Evolutionary conservation across 495 filamentous ascomycete genomes (phyloP).

Genomic region (Xylaria longipes): DNA sequence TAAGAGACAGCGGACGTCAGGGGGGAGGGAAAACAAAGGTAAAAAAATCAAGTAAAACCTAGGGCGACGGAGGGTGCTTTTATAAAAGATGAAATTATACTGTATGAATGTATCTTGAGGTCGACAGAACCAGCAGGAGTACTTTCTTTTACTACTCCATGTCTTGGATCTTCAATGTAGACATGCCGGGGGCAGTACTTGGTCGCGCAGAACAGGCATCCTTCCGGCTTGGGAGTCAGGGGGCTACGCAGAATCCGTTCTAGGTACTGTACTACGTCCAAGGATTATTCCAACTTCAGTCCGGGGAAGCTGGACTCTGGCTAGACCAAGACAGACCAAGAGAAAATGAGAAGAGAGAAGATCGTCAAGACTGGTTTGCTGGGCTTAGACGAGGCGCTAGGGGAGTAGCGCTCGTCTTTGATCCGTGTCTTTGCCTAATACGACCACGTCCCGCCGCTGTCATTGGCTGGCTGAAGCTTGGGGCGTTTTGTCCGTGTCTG

Average conservation of each 20-base stretch:
- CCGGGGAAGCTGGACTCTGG: constrained; percentile 23
- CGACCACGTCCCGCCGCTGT: constrained; percentile 21
- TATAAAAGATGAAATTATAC: constrained; percentile 24
- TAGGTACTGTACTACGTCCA: constrained; percentile 11
- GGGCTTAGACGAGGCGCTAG: constrained; percentile 1
- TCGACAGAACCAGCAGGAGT: neutral
- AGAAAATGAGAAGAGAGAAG: constrained; percentile 5
- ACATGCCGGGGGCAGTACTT: constrained; percentile 5
- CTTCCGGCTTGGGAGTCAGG: constrained; percentile 1
- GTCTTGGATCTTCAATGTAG: neutral
- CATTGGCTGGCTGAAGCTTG: neutral
- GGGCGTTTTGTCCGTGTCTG: neutral
- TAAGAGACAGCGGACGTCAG: constrained; percentile 11
- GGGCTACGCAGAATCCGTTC: constrained; percentile 2
- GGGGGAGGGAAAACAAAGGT: constrained; percentile 9
- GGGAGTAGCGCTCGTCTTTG: constrained; percentile 3
- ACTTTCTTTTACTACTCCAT: neutral
- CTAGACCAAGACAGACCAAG: too few relatives aligned
- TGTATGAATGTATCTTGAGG: constrained; percentile 10
- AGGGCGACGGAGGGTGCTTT: neutral
- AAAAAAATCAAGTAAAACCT: neutral
- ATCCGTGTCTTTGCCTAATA: constrained; percentile 29
- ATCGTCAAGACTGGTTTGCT: constrained; percentile 1
- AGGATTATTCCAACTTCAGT: constrained; percentile 3
- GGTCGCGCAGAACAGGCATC: neutral